Conservation (phyloP, 2,329 filamentous ascomycete species). For the Pseudogymnoascus pannorum region DNA sequence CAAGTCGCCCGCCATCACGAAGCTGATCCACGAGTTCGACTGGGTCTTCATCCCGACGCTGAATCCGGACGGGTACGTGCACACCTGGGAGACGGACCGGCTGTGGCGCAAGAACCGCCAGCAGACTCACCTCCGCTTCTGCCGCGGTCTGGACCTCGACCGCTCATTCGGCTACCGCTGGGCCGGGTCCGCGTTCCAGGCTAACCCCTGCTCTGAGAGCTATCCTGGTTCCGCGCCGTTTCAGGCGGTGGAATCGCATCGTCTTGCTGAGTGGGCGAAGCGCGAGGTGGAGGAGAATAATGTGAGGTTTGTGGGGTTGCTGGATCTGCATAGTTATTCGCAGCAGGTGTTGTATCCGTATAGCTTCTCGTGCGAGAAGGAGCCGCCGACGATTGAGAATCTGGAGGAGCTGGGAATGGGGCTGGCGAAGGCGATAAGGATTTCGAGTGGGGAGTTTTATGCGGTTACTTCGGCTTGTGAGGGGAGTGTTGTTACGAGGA, state of each 20-base stretch:
- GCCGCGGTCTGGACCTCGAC: slow-evolving; percentile 82
- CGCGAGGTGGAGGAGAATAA: slow-evolving; percentile 67
- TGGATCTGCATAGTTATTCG: slow-evolving; percentile 92
- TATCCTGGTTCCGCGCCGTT: slow-evolving; percentile 81
- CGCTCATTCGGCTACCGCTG: slow-evolving; percentile 80
- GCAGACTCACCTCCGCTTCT: slow-evolving; percentile 72
- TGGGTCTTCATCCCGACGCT: slow-evolving; percentile 80
- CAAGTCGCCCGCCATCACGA: slow-evolving; percentile 62
- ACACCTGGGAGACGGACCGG: slow-evolving; percentile 85
- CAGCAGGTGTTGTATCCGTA: slow-evolving; percentile 94
- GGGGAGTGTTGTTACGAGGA: slow-evolving; percentile 51
- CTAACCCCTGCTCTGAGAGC: slow-evolving; percentile 84
- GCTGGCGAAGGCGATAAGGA: slow-evolving; percentile 78
- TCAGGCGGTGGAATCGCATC: slow-evolving; percentile 69
- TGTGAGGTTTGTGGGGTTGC: slow-evolving; percentile 70
- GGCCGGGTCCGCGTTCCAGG: slow-evolving; percentile 58
- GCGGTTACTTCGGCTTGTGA: slow-evolving; percentile 80
- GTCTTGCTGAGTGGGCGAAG: slow-evolving; percentile 73
- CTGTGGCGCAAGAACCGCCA: slow-evolving; percentile 95
- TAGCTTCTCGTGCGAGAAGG: slow-evolving; percentile 69
- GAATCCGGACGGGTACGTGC: slow-evolving; percentile 92
- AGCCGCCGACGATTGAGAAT: slow-evolving; percentile 83
- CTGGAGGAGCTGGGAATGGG: slow-evolving; percentile 84
- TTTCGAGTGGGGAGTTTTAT: slow-evolving; percentile 69
- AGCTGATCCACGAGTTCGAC: slow-evolving; percentile 76